A percentile compares a stretch with the other conserved stretches of the same genome.
These are phyloP conservation scores for Hysterium pulicare DNA, from an alignment of 2,329 filamentous ascomycete genomes.

Conservation along the genomic window DNA sequence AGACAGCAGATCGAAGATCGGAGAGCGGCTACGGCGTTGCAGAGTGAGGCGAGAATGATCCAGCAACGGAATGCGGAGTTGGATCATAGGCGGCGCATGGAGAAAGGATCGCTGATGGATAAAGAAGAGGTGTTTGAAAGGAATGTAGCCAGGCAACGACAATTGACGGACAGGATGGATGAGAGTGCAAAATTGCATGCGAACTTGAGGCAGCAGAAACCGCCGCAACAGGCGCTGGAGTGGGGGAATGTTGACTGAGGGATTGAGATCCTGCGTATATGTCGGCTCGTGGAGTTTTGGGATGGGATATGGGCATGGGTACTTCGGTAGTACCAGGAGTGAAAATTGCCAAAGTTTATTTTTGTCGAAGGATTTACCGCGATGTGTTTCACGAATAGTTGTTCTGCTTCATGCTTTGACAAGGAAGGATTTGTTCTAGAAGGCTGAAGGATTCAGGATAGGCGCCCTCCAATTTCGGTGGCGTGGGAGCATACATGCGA, in stretches of 20 bases:
- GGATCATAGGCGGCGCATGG: slow-evolving; percentile 24
- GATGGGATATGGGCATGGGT: no score
- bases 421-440: no score
- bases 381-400: no score
- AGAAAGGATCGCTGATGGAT: slow-evolving; percentile 26
- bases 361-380: no score
- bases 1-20: slow-evolving; percentile 22
- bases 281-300: no score
- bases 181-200: slow-evolving; percentile 31
- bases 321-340: no score
- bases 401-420: no score
- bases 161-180: slow-evolving; percentile 25
- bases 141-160: slow-evolving; percentile 31
- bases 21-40: slow-evolving; percentile 13
- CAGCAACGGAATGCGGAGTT: slow-evolving; percentile 23
- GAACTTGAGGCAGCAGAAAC: slow-evolving; percentile 22
- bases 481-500: no score
- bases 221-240: slow-evolving; percentile 2
- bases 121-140: slow-evolving; percentile 32
- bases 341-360: no score
- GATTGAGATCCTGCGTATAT: no score
- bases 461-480: no score
- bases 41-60: slow-evolving; percentile 18
- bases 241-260: background rate
- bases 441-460: no score